phyloP scores from a whole-genome alignment of 1,139 yeast genomes.

The Starmera stellimalicola region DNA sequence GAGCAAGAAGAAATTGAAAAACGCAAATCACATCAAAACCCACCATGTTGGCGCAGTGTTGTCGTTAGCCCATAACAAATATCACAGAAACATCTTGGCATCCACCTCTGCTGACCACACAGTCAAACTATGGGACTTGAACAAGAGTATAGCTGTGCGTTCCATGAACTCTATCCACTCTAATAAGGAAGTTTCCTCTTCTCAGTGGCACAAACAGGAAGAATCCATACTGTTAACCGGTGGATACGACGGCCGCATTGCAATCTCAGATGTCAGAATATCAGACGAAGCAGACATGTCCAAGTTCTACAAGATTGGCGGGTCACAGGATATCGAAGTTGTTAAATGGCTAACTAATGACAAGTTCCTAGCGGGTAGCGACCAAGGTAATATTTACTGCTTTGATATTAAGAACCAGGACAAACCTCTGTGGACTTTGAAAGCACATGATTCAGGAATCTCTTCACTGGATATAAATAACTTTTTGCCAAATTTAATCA shows the following conservation, averaged over 20 bases:
- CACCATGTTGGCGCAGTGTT: constrained; percentile 94
- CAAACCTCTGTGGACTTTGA: constrained; percentile 85
- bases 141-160: constrained; percentile 64
- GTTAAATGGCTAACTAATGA: constrained; percentile 67
- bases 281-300: constrained; percentile 51
- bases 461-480: constrained; percentile 69
- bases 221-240: constrained; percentile 83
- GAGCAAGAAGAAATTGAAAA: constrained; percentile 37
- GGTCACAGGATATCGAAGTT: constrained; percentile 76
- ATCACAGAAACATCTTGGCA: constrained; percentile 78
- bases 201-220: constrained; percentile 74
- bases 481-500: constrained; percentile 63
- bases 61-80: constrained; percentile 73
- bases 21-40: constrained; percentile 48
- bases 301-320: constrained; percentile 52
- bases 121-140: constrained; percentile 90
- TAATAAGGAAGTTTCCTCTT: constrained; percentile 72
- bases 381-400: constrained; percentile 81
- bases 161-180: constrained; percentile 39
- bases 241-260: constrained; percentile 81
- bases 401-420: constrained; percentile 68
- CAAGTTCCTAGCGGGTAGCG: constrained; percentile 82
- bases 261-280: constrained; percentile 77
- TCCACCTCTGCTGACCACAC: constrained; percentile 95
- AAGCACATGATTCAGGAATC: constrained; percentile 94